Evolutionary conservation across 768 basidiomycete genomes (phyloP), one percentile per base, ranked within the genome.

Genomic region (Amanita pseudoporphyria): DNA sequence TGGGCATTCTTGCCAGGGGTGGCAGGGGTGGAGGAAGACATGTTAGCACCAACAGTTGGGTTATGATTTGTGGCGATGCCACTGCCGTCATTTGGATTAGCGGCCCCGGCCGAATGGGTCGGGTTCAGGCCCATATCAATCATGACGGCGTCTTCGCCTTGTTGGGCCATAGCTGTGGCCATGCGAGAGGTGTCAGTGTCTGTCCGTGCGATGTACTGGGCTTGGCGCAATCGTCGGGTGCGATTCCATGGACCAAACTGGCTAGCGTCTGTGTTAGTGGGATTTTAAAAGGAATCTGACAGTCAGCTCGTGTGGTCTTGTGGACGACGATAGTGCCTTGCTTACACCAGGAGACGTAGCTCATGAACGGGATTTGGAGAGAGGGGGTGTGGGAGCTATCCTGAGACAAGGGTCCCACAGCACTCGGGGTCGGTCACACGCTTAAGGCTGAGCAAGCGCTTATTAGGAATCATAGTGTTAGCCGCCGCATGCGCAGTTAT

Each of bases 231-330:
- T n/a, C 72, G 58, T 44, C 77, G 70, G 13, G 76, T 78, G 46
- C 78, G 73, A 51, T 79, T 77, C 81, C 78, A 81, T 10, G 72
- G 64, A 3, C 72, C 65, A 55, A 79, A 79, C 52, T 78, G 78
- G 45, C 63, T 66, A 26, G 71, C 64, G 64, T 82, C 64, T 66
- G 33, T 19, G 33, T 18, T 18, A 40, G 38, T 31, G 33, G 24
- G 33, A 5, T 7, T 35, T 28, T 21, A 16, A n/a, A n/a, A n/a
- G n/a, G n/a, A n/a, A 39, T 28, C 26, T 28, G 26, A 7, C 26
- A 7, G 24, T 28, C 28, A 40, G 38, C 6, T 9, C n/a, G n/a
- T 30, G 26, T 13, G 19, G 26, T 31, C 40, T 24, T 10, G 38
- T 33, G 26, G 30, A 21, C 22, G 52, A 21, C 41, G 33, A 28